Percentiles rank a stretch among this genome's conserved stretches.
Conservation (phyloP, 352 stramenopile genomes). For the Chrysophaeum taylorii region DNA sequence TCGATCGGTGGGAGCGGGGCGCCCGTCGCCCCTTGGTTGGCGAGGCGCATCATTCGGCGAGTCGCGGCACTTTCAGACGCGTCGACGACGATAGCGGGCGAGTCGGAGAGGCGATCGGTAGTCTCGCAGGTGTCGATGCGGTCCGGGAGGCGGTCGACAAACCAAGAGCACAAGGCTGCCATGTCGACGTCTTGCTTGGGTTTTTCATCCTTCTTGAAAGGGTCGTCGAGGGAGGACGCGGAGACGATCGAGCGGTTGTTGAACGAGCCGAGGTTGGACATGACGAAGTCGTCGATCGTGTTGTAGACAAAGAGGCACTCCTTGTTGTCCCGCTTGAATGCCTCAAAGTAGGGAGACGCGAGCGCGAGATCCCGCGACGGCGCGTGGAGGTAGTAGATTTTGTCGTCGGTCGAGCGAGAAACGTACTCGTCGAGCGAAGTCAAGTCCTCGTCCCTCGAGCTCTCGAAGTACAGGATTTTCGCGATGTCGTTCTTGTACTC, state of each 20-base stretch:
- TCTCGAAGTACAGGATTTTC: conserved; percentile 97
- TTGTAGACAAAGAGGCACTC: conserved; percentile 91
- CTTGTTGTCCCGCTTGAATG: conserved; percentile 79
- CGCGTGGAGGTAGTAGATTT: conserved; percentile 98
- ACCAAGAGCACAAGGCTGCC: conserved; percentile 73
- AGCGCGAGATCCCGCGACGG: conserved; percentile 82
- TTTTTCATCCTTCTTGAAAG: conserved; percentile 38
- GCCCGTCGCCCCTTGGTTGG: conserved; percentile 56
- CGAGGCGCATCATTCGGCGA: conserved; percentile 96
- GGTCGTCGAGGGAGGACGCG: conserved; percentile 67
- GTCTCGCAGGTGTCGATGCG: conserved; percentile 53
- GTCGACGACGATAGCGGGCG: conserved; percentile 97
- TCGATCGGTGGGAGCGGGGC: conserved; percentile 42
- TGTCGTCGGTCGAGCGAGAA: conserved; percentile 86
- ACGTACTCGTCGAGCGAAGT: conserved; percentile 98
- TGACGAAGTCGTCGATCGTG: conserved; percentile 98
- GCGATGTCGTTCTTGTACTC: conserved; percentile 69
- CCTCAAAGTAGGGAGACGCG: conserved; percentile 95
- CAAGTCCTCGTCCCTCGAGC: conserved; percentile 76
- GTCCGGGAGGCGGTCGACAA: conserved; percentile 76
- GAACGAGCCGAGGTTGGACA: conserved; percentile 94
- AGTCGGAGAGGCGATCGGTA: conserved; percentile 77
- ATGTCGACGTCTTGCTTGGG: conserved; percentile 32
- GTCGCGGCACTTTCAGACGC: conserved; percentile 93
- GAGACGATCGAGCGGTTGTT: conserved; percentile 88